phyloP scores from a whole-genome alignment of 495 filamentous ascomycete species.

The Aspergillus conjunctus region DNA sequence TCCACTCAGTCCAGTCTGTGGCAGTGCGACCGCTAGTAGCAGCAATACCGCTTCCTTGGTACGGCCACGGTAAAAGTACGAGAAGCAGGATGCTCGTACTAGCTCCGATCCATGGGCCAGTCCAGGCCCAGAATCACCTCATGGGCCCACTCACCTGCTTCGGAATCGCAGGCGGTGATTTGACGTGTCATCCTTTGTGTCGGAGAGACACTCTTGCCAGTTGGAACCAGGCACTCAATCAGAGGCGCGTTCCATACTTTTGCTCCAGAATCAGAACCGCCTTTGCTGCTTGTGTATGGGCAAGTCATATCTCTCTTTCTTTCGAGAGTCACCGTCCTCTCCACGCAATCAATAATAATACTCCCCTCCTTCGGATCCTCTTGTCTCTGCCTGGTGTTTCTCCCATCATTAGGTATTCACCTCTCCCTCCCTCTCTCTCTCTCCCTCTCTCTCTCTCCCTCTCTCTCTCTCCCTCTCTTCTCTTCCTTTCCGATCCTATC shows the following conservation, averaged over 20 bases:
- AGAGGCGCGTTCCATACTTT: neutral
- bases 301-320: neutral
- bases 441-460: slow-evolving; percentile 6
- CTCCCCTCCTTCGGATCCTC: slow-evolving; percentile 8
- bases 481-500: slow-evolving; percentile 9
- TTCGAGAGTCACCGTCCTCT: slow-evolving; percentile 1
- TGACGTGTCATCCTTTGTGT: slow-evolving; percentile 22
- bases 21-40: too few relatives aligned
- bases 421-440: slow-evolving; percentile 10
- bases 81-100: neutral
- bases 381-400: neutral
- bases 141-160: slow-evolving; percentile 21
- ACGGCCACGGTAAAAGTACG: slow-evolving; percentile 8
- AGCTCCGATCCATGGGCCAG: slow-evolving; percentile 22
- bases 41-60: neutral
- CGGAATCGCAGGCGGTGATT: slow-evolving; percentile 22
- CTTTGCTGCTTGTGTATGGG: neutral
- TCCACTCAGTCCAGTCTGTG: too few relatives aligned
- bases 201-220: neutral
- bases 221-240: neutral
- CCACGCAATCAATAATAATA: neutral
- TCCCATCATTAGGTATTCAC: neutral
- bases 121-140: slow-evolving; percentile 30
- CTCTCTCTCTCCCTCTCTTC: slow-evolving; percentile 7
- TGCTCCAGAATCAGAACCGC: neutral